Evolutionary conservation across 1,139 yeast species (phyloP).

Genomic region (Nakaseomyces kungkrabaensis): DNA sequence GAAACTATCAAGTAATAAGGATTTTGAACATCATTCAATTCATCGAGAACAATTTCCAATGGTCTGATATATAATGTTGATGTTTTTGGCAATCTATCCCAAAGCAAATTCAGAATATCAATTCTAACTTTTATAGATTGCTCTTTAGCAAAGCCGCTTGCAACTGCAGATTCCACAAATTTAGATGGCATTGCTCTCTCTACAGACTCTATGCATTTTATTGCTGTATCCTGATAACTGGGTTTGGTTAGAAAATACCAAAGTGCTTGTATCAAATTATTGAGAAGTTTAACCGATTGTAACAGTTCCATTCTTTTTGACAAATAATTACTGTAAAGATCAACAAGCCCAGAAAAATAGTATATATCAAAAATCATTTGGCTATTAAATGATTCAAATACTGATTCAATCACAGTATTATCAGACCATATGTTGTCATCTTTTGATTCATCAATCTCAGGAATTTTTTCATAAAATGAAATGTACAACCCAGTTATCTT

Average conservation of each 20-base stretch:
- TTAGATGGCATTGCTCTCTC: constrained; percentile 25
- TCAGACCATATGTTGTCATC: constrained; percentile 22
- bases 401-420: constrained; percentile 30
- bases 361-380: constrained; percentile 28
- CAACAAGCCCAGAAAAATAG: constrained; percentile 39
- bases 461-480: constrained; percentile 38
- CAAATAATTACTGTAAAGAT: constrained; percentile 33
- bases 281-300: constrained; percentile 20
- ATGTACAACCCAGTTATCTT: constrained; percentile 36
- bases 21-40: constrained; percentile 36
- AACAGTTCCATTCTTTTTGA: constrained; percentile 13
- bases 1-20: constrained; percentile 39
- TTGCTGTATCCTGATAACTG: constrained; percentile 25
- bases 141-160: constrained; percentile 38
- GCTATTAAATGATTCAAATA: constrained; percentile 27
- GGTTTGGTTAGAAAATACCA: constrained; percentile 37
- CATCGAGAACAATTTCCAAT: constrained; percentile 60
- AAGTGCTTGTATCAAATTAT: constrained; percentile 26
- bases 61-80: constrained; percentile 49
- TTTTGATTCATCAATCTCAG: constrained; percentile 29
- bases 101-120: constrained; percentile 43
- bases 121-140: constrained; percentile 34
- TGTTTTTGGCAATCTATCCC: constrained; percentile 48
- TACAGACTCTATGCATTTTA: constrained; percentile 18
- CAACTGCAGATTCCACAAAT: constrained; percentile 52